These are phyloP conservation scores for Pelargonium fulgidum DNA, from an alignment of 441 rosid species.

Conservation along the genomic window DNA sequence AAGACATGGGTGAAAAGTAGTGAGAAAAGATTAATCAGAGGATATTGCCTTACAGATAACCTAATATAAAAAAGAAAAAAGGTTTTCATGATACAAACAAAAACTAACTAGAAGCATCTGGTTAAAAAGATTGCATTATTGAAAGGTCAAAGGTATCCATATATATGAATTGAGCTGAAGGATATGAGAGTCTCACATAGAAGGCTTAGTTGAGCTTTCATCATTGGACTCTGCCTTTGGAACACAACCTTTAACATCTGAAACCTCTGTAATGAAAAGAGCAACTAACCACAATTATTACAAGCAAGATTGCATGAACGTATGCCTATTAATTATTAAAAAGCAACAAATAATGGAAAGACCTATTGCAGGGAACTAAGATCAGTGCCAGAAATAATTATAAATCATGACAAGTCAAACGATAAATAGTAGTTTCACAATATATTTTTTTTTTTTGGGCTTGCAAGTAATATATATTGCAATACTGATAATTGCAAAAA, in stretches of 20 bases:
- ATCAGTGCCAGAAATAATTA: neutral
- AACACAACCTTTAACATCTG: constrained; percentile 19
- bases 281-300: constrained; percentile 7
- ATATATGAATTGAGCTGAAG: constrained; percentile 7
- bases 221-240: constrained; percentile 12
- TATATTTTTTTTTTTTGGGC: neutral
- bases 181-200: constrained; percentile 38
- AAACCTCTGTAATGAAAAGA: constrained; percentile 25
- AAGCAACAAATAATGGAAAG: neutral
- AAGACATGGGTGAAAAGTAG: neutral
- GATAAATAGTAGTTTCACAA: neutral
- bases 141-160: neutral
- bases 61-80: neutral
- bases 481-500: neutral
- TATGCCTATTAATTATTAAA: neutral
- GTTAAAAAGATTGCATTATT: neutral
- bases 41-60: neutral
- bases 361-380: neutral
- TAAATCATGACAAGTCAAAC: neutral
- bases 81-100: neutral
- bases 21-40: neutral
- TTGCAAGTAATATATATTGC: neutral
- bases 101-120: neutral
- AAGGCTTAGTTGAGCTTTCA: neutral
- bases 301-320: neutral